Percentiles rank a stretch among this genome's conserved stretches.
Evolutionary conservation across 305 asterid genomes (phyloP).

Genomic region (Euphrasia arctica): DNA sequence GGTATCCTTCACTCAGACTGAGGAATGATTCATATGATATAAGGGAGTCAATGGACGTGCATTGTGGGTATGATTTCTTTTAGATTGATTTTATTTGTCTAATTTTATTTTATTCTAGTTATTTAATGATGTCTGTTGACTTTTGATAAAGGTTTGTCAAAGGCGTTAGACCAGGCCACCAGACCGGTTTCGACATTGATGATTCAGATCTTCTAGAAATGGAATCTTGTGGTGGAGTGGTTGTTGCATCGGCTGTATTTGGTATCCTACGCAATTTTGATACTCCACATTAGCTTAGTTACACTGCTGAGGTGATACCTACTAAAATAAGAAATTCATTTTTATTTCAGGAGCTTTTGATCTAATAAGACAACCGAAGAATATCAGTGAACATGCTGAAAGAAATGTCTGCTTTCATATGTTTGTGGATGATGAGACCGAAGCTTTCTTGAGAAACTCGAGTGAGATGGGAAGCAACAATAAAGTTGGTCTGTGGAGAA

Average conservation of each 20-base stretch:
- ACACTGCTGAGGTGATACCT: slow-evolving; percentile 20
- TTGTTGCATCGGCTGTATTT: slow-evolving; percentile 85
- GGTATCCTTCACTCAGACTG: slow-evolving; percentile 68
- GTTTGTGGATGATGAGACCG: slow-evolving; percentile 85
- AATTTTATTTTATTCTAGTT: neutral
- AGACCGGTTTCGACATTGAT: slow-evolving; percentile 76
- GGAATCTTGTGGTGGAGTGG: slow-evolving; percentile 76
- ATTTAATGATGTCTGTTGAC: slow-evolving; percentile 11
- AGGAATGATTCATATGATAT: slow-evolving; percentile 69
- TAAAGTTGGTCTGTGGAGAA: slow-evolving; percentile 77
- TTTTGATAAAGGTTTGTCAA: slow-evolving; percentile 57
- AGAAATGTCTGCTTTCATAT: slow-evolving; percentile 65
- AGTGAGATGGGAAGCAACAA: slow-evolving; percentile 52
- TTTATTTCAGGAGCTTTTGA: slow-evolving; percentile 68
- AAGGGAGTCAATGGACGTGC: slow-evolving; percentile 72
- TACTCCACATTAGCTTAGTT: slow-evolving; percentile 13
- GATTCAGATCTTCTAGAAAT: slow-evolving; percentile 76
- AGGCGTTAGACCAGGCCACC: slow-evolving; percentile 72
- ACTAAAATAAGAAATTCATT: slow-evolving; percentile 30
- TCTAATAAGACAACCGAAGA: slow-evolving; percentile 70
- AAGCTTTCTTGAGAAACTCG: slow-evolving; percentile 51
- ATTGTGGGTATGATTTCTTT: slow-evolving; percentile 66
- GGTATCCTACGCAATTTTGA: slow-evolving; percentile 40
- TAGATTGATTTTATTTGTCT: slow-evolving; percentile 7
- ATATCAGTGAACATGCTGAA: slow-evolving; percentile 63